A percentile compares a stretch with the other conserved stretches of the same genome.
Evolutionary conservation across 352 stramenopile genomes (phyloP).

Genomic region (Globisporangium canariense): DNA sequence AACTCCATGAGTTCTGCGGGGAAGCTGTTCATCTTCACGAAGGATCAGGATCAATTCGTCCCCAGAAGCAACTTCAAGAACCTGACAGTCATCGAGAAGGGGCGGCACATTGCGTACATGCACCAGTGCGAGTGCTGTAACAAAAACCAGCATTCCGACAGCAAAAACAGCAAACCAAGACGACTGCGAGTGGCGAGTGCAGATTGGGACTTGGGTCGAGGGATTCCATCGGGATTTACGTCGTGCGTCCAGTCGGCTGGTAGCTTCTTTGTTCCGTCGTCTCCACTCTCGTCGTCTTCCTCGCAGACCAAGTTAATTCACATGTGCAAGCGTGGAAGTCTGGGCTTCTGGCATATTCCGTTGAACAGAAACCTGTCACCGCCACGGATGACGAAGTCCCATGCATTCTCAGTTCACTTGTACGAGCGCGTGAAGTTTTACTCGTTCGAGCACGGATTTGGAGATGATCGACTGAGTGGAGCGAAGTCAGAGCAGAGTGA

Average conservation of each 20-base stretch:
- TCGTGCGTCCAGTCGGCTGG: conserved; percentile 33
- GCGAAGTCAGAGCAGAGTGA: neutral
- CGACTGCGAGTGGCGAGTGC: neutral
- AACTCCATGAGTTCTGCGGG: conserved; percentile 24
- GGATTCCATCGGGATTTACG: conserved; percentile 36
- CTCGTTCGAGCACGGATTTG: conserved; percentile 28
- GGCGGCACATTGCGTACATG: conserved; percentile 47
- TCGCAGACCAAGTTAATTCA: conserved; percentile 37
- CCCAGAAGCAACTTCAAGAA: conserved; percentile 69
- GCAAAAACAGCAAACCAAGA: neutral
- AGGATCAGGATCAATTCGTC: conserved; percentile 77
- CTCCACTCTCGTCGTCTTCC: conserved; percentile 8
- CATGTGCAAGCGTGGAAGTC: conserved; percentile 46
- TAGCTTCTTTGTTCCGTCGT: conserved; percentile 18
- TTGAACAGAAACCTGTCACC: conserved; percentile 21
- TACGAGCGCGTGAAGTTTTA: conserved; percentile 32
- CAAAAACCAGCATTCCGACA: neutral
- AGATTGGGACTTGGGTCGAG: conserved; percentile 3
- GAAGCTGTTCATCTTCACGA: conserved; percentile 82
- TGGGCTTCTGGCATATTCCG: conserved; percentile 56
- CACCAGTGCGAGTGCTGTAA: conserved; percentile 57
- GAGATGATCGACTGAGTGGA: neutral
- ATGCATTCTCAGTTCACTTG: conserved; percentile 11
- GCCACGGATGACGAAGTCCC: conserved; percentile 18
- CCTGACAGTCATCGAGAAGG: conserved; percentile 47